Evolutionary conservation across 805 yeast genomes (phyloP), one percentile per base, ranked within the genome.

Genomic region (Tetrapisispora phaffii): DNA sequence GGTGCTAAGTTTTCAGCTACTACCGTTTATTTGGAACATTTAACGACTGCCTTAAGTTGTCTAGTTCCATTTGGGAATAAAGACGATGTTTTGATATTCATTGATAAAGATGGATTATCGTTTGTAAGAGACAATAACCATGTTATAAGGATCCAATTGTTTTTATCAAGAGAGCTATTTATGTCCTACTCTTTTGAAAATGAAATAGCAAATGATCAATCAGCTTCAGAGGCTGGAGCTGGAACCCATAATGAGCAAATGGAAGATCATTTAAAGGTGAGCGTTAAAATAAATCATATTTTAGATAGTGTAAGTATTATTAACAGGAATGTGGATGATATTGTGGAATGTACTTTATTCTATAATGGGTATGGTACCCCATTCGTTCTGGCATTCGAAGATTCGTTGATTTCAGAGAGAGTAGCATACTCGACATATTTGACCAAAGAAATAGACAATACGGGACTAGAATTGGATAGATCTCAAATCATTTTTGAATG

Each of bases 361-460:
- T 75, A 73, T 53, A 60, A 68, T 38, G 75, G 76, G 0, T 56
- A 64, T 7, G 81, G 80, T 0, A 56, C 69, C 9, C 82, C 81
- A 0, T 77, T 82, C 52, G 67, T 74, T 0, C 48, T 81, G 19
- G 70, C 74, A 3, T 79, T 78, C 59, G 80, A 77, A 51, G 81
- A 77, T 42, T 57, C 63, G 1, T 63, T 73, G 47, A 69, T 79
- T 46, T 68, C 72, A 1, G 84, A 81, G 50, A 62, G 72, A 34
- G 80, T 83, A 48, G 80, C 77, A 49, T 68, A 81, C 41, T 60
- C 71, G 1, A 77, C 84, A 0, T 70, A 66, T 45, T 59, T 63
- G 40, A 59, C 62, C 9, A 62, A 60, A 32, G 69, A 60, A 26
- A 51, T 59, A 16, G 67, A 64, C 37, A 60, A 53, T 33, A 56